Evolutionary conservation across 805 yeast genomes (phyloP).

Genomic region (Schwanniomyces vanrijiae): DNA sequence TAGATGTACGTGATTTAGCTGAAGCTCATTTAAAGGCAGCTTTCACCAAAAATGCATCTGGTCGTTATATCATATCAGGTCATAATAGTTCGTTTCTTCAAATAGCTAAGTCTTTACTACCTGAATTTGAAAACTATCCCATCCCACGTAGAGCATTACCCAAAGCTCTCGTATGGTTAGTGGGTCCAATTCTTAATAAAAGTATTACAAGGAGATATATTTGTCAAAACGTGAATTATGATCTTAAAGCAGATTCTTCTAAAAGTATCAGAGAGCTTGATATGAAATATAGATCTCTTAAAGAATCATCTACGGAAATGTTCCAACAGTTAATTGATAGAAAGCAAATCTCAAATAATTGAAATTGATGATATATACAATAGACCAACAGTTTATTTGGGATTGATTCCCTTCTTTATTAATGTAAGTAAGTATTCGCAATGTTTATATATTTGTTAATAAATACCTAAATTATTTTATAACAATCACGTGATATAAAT

Average conservation of each 20-base stretch:
- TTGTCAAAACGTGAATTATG: neutral
- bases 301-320: slow-evolving; percentile 3
- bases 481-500: too few relatives aligned
- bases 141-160: neutral
- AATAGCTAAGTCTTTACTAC: neutral
- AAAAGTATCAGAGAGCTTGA: slow-evolving; percentile 4
- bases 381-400: too few relatives aligned
- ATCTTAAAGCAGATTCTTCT: neutral
- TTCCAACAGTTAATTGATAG: slow-evolving; percentile 5
- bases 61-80: slow-evolving; percentile 5
- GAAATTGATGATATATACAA: too few relatives aligned
- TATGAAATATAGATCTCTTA: slow-evolving; percentile 4
- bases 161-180: neutral
- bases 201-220: too few relatives aligned
- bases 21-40: slow-evolving; percentile 4
- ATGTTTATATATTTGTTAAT: too few relatives aligned
- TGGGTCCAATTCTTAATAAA: neutral
- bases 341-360: slow-evolving; percentile 2
- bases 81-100: slow-evolving; percentile 4
- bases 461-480: too few relatives aligned
- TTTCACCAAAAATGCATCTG: slow-evolving; percentile 1
- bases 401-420: too few relatives aligned
- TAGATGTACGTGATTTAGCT: slow-evolving; percentile 5
- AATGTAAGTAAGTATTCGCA: too few relatives aligned
- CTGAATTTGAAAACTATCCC: slow-evolving; percentile 2